Conservation (phyloP, 495 filamentous ascomycete species). For the Tetracladium setigerum region DNA sequence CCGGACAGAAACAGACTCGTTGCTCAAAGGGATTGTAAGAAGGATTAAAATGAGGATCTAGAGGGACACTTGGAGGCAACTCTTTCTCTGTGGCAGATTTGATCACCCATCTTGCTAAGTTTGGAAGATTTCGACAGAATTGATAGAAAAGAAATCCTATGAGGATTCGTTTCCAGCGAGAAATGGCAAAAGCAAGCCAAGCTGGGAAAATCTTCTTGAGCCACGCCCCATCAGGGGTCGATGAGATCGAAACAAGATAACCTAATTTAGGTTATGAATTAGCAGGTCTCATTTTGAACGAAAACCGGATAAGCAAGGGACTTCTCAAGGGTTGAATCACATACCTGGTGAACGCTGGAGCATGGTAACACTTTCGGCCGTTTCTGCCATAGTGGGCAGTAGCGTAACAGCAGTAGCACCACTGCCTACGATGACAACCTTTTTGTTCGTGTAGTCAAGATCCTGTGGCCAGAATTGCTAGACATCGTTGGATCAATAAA, state of each 20-base stretch:
- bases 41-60: conserved; percentile 61
- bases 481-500: too few species aligned
- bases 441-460: conserved; percentile 37
- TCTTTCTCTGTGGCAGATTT: conserved; percentile 29
- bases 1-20: conserved; percentile 58
- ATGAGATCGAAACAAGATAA: conserved; percentile 23
- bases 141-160: conserved; percentile 23
- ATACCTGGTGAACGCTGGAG: conserved; percentile 38
- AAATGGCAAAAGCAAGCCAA: conserved; percentile 25
- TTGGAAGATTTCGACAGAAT: conserved; percentile 48
- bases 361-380: conserved; percentile 40
- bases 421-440: conserved; percentile 42
- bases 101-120: conserved; percentile 35
- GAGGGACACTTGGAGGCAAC: conserved; percentile 44
- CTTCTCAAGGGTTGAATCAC: background rate
- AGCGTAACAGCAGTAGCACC: conserved; percentile 52
- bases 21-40: conserved; percentile 64
- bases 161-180: conserved; percentile 20
- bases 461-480: conserved; percentile 48
- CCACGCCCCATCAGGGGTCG: conserved; percentile 11
- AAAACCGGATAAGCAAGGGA: background rate
- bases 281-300: conserved; percentile 11
- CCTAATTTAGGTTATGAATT: conserved; percentile 45
- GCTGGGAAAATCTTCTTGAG: conserved; percentile 31
- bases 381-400: conserved; percentile 35